These are phyloP conservation scores for Cryomyces minteri DNA, from an alignment of 495 filamentous ascomycete species.

Conservation along the genomic window DNA sequence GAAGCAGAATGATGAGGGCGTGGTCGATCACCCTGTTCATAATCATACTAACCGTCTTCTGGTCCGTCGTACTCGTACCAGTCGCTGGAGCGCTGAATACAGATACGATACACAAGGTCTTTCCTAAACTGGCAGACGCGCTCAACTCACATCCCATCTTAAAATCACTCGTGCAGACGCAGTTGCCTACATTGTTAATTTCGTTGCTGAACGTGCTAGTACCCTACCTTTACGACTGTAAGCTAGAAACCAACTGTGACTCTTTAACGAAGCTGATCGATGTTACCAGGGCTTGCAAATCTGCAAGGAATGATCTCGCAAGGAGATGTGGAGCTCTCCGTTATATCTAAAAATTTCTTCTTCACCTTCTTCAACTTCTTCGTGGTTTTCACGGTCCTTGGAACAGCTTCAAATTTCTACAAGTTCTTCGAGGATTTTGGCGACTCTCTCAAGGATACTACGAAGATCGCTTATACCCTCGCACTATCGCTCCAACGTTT, in stretches of 20 bases:
- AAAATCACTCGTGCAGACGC: constrained; percentile 65
- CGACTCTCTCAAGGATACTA: constrained; percentile 58
- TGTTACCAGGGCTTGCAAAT: constrained; percentile 28
- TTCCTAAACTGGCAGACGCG: constrained; percentile 46
- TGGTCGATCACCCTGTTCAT: constrained; percentile 76
- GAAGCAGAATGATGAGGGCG: constrained; percentile 49
- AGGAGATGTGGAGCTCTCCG: constrained; percentile 83
- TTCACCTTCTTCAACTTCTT: constrained; percentile 99
- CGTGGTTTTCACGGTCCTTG: constrained; percentile 80
- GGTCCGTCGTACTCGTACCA: constrained; percentile 69
- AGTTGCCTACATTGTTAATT: constrained; percentile 65
- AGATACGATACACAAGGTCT: constrained; percentile 53
- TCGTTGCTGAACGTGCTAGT: constrained; percentile 78
- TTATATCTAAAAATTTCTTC: constrained; percentile 98
- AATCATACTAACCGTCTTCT: constrained; percentile 65
- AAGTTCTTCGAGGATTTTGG: constrained; percentile 51
- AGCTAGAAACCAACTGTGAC: constrained; percentile 3
- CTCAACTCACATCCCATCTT: constrained; percentile 48
- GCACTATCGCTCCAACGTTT: constrained; percentile 57
- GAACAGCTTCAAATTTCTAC: constrained; percentile 54
- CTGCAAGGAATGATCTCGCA: constrained; percentile 88
- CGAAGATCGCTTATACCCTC: constrained; percentile 54
- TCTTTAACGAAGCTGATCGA: not conserved
- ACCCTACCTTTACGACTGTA: constrained; percentile 86
- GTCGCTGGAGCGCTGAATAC: constrained; percentile 62